Base-by-base conservation (phyloP, 2,329 filamentous ascomycete genomes). In the Monosporascus cannonballus region DNA sequence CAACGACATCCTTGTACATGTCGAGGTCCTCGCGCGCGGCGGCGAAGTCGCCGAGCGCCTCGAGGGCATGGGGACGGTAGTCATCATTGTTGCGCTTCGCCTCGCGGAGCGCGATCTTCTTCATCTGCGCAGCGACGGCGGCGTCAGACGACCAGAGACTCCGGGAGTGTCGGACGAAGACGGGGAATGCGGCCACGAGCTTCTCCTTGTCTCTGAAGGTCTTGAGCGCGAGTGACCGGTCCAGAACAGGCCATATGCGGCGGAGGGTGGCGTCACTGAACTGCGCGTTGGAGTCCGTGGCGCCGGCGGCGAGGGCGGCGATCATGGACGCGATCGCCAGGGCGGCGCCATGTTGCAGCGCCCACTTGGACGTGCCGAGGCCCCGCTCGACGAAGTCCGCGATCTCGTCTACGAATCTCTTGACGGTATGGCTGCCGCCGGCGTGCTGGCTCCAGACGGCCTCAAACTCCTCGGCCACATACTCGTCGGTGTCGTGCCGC, bases 131-230 rank as follows among this genome's bases (percentile, higher is more conserved):
- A 11, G 80, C 79, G 24, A 89, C 70, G 9, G 66, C 64, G 0
- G 66, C 56, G 57, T 86, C 79, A 6, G 69, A 67, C 47, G 75
- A 71, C 75, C 84, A 85, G 30, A 89, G 73, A 7, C 69, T 69
- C 58, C 78, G 79, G 0, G 81, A 81, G 56, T 85, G 83, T 62
- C 83, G 78, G 0, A 88, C 84, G 61, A 97, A 94, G 53, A 84
- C 80, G 4, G 90, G 86, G 68, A 94, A 90, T 6, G 89, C 86
- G 44, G 84, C 79, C 3, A 97, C 76, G 34, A 99, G 81, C 59
- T 84, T 85, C 70, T 96, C 91, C 67, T 99, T 99, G 22, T 90
- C 90, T 1, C 87, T 80, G 77, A 96, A 99, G 1, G 92, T 96
- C 76, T 96, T 97, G 14, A 96, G 84, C 2, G 84, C 81, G 41